Evolutionary conservation across 2,329 filamentous ascomycete species (phyloP).

Genomic region (Apiospora marii): DNA sequence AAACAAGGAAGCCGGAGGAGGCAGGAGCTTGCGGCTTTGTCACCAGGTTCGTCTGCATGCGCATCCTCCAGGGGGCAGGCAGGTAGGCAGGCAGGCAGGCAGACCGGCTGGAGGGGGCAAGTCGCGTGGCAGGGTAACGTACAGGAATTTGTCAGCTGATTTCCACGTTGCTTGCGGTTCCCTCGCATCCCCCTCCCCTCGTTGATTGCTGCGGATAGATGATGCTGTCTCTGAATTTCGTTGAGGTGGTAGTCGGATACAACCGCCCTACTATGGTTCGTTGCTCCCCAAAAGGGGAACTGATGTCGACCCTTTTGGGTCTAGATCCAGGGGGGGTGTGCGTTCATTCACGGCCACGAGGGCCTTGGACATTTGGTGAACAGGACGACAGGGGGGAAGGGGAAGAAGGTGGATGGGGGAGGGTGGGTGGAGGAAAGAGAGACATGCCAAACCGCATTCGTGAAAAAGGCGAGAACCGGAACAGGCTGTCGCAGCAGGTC

Average conservation of each 20-base stretch:
- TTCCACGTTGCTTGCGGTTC: background rate
- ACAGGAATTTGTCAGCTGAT: background rate
- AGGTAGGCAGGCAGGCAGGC: too few species aligned
- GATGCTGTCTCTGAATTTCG: background rate
- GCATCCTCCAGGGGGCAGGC: background rate
- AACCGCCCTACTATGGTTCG: background rate
- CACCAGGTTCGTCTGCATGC: conserved; percentile 3
- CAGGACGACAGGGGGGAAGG: background rate
- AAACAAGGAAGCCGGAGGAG: background rate
- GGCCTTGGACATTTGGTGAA: background rate
- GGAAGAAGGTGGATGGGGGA: background rate
- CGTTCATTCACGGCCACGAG: background rate
- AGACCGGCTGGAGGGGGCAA: background rate
- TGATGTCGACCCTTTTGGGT: background rate
- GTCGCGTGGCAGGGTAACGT: background rate
- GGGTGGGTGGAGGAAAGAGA: background rate
- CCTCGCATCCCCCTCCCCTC: background rate
- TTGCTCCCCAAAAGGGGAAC: background rate
- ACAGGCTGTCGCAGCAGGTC: background rate
- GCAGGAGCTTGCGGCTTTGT: background rate
- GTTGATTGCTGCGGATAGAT: background rate
- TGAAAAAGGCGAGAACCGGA: background rate
- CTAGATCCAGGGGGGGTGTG: background rate
- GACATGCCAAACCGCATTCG: conserved; percentile 15
- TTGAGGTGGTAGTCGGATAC: background rate